Conservation (phyloP, 768 basidiomycete species). For the Pholiota molesta region DNA sequence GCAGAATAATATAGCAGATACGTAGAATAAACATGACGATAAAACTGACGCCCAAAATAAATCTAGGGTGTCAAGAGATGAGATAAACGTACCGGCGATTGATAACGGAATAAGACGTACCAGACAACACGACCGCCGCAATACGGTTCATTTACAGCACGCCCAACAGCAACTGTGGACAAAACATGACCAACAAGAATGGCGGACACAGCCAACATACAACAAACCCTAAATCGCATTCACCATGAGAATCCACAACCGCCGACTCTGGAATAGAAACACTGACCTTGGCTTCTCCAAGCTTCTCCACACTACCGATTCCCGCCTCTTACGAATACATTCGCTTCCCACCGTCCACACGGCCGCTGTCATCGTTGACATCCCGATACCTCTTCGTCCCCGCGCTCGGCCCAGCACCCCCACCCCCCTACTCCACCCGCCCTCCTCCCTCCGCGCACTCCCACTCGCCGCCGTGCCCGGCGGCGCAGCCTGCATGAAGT, state of each 20-base stretch:
- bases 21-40: neutral
- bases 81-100: no score
- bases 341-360: conserved; percentile 23
- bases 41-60: conserved; percentile 31
- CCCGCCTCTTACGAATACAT: conserved; percentile 20
- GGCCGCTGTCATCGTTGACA: conserved; percentile 24
- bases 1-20: neutral
- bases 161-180: no score
- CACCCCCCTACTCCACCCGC: conserved; percentile 25
- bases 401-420: conserved; percentile 11
- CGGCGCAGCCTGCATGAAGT: conserved; percentile 39
- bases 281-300: no score
- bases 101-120: no score
- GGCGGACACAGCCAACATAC: conserved; percentile 45
- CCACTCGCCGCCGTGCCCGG: neutral
- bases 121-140: conserved; percentile 19
- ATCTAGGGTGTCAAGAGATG: no score
- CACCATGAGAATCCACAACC: no score
- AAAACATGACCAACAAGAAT: no score
- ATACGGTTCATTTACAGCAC: no score
- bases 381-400: conserved; percentile 27
- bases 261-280: no score
- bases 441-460: conserved; percentile 5
- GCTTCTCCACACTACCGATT: no score
- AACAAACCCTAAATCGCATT: conserved; percentile 10